These are phyloP conservation scores for Hippophae gyantsensis DNA, from an alignment of 306 rosid genomes.

Conservation along the genomic window DNA sequence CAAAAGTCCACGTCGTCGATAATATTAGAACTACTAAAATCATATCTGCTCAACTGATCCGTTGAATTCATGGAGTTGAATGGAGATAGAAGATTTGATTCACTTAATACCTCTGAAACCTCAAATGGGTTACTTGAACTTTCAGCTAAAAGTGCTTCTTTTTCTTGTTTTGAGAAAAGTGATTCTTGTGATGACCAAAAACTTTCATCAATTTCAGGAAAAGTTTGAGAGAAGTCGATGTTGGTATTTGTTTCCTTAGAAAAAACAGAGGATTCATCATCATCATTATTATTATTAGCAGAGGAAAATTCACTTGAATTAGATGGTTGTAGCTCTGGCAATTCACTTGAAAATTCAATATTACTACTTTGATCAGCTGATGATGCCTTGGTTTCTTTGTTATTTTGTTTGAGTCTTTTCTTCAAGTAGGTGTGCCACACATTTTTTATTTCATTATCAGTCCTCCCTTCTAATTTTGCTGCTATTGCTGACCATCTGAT, in stretches of 20 bases:
- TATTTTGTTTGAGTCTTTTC: slow-evolving; percentile 38
- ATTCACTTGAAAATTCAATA: not conserved
- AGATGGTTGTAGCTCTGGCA: no score
- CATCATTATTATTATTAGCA: no score
- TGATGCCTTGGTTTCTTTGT: not conserved
- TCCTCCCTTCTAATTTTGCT: slow-evolving; percentile 73
- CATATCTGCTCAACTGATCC: slow-evolving; percentile 3
- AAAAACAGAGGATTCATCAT: no score
- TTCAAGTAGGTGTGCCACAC: slow-evolving; percentile 96
- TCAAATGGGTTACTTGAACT: no score
- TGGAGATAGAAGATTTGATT: slow-evolving; percentile 3
- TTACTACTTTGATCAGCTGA: not conserved
- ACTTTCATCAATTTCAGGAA: no score
- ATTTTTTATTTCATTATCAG: slow-evolving; percentile 91
- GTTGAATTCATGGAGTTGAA: slow-evolving; percentile 16
- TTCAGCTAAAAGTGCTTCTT: no score
- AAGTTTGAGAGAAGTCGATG: no score
- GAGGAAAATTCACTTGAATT: no score
- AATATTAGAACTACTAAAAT: slow-evolving; percentile 5
- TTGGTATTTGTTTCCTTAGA: no score
- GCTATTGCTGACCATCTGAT: slow-evolving; percentile 95
- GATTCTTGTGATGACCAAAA: no score
- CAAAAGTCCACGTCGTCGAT: slow-evolving; percentile 79
- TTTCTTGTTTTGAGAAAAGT: no score
- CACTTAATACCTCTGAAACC: no score